Evolutionary conservation across 78 protist genomes (phyloP).

Genomic region (Emiliania huxleyi): DNA sequence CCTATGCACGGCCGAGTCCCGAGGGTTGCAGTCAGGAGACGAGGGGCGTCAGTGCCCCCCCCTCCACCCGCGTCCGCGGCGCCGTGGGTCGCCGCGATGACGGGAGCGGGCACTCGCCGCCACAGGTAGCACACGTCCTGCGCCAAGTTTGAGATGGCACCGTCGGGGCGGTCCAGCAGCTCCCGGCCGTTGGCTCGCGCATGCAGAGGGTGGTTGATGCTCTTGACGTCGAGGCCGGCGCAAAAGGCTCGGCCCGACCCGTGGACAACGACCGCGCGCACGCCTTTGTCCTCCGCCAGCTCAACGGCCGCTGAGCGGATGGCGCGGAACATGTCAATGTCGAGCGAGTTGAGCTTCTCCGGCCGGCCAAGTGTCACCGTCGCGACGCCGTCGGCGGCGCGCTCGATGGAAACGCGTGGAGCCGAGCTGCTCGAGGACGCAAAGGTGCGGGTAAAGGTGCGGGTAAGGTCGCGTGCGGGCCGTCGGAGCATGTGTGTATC

Average conservation of each 20-base stretch:
- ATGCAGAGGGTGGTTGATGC: neutral
- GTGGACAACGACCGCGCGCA: constrained; percentile 20
- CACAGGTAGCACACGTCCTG: constrained; percentile 34
- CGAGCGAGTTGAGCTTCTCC: constrained; percentile 32
- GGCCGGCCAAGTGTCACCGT: neutral
- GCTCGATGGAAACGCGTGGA: too few species aligned
- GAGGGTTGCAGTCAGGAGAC: neutral
- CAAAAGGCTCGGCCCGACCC: constrained; percentile 43
- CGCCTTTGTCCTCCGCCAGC: neutral
- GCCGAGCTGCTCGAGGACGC: too few species aligned
- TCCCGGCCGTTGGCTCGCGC: neutral
- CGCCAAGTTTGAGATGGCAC: neutral
- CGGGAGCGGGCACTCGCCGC: constrained; percentile 23
- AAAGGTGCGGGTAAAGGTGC: too few species aligned
- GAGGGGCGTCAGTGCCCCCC: neutral
- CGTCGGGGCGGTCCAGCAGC: neutral
- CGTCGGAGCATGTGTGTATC: too few species aligned
- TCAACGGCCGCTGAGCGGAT: neutral
- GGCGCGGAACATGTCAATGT: constrained; percentile 20
- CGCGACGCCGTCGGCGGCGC: neutral
- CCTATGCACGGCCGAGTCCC: too few species aligned
- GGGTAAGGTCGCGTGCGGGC: too few species aligned
- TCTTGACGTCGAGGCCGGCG: constrained; percentile 35
- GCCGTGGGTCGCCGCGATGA: constrained; percentile 25
- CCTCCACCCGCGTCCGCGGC: too few species aligned